Conservation (phyloP, 1,139 yeast species). For the Geotrichum bryndzae region DNA sequence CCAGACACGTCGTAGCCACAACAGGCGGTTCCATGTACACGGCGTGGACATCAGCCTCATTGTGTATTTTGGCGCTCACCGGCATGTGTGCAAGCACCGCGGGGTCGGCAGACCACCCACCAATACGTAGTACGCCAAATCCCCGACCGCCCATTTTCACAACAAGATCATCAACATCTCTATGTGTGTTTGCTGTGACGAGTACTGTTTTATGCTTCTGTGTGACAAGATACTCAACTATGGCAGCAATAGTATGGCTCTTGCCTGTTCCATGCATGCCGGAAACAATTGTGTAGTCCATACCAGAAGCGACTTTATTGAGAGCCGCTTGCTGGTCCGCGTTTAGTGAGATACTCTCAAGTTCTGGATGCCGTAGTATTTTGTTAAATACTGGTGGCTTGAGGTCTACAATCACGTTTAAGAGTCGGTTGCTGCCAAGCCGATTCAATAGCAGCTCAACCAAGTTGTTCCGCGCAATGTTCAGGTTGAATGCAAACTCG, state of each 20-base stretch:
- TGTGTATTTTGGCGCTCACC: constrained; percentile 2
- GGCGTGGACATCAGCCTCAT: constrained; percentile 37
- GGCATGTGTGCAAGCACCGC: neutral
- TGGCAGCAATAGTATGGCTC: constrained; percentile 80
- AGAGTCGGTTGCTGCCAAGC: constrained; percentile 57
- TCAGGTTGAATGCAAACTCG: constrained; percentile 68
- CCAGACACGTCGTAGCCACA: constrained; percentile 86
- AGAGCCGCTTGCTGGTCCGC: constrained; percentile 67
- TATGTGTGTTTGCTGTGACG: constrained; percentile 77
- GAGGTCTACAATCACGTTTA: constrained; percentile 53
- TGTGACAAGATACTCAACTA: constrained; percentile 55
- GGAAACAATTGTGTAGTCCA: constrained; percentile 72
- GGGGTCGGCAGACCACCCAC: constrained; percentile 49
- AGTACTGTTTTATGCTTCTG: constrained; percentile 64
- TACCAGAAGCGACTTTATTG: constrained; percentile 52
- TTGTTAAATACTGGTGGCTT: constrained; percentile 41
- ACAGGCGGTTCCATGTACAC: constrained; percentile 58
- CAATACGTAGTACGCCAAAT: constrained; percentile 42
- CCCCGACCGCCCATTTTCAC: constrained; percentile 54
- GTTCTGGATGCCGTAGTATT: neutral
- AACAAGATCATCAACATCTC: constrained; percentile 91
- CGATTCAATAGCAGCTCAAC: constrained; percentile 58
- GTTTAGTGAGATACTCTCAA: constrained; percentile 40
- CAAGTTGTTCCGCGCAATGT: constrained; percentile 69
- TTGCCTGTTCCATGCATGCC: constrained; percentile 99